Evolutionary conservation across 2,329 filamentous ascomycete genomes (phyloP), one percentile per base, ranked within the genome.

Genomic region (Leptographium flavum): DNA sequence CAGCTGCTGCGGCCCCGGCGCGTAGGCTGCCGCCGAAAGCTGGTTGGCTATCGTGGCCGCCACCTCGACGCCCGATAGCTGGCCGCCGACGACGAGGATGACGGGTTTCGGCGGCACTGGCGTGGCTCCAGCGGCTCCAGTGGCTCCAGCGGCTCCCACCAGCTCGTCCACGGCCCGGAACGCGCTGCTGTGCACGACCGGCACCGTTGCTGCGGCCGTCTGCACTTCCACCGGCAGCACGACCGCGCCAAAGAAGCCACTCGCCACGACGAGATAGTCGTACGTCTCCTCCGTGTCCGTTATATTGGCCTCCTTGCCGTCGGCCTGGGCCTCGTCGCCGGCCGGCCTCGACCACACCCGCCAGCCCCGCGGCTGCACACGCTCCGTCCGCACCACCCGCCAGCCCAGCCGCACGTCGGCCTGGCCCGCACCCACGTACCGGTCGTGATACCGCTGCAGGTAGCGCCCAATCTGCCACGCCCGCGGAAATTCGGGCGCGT

Each of bases 11-110:
- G 38, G 49, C 0, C 60, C 62, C 0, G 78, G 73, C 0, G 74
- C 71, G 56, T 81, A 66, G 13, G 62, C 60, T 3, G 72, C 71
- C 6, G 77, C 77, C 0, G 84, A 88, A 1, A 90, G 60, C 50
- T 87, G 77, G 5, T 76, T 69, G 11, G 83, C 83, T 42, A 88
- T 74, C 2, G 79, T 78, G 10, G 76, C 79, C 0, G 84, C 81
- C 41, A 81, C 81, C 63, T 93, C 86, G 5, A 83, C 74, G 1
- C 84, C 85, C 2, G 84, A 90, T 72, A 92, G 87, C 54, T 87
- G 83, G 0, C 84, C 85, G 1, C 86, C 86, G 1, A 87, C 74
- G 0, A 93, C 68, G 1, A 87, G 67, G 15, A 92, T 76, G 55
- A 79, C 84, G 67, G 27, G 27, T 7, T 27, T n/a, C n/a, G n/a